phyloP scores from a whole-genome alignment of 805 yeast genomes.

The Suhomyces prunicola region DNA sequence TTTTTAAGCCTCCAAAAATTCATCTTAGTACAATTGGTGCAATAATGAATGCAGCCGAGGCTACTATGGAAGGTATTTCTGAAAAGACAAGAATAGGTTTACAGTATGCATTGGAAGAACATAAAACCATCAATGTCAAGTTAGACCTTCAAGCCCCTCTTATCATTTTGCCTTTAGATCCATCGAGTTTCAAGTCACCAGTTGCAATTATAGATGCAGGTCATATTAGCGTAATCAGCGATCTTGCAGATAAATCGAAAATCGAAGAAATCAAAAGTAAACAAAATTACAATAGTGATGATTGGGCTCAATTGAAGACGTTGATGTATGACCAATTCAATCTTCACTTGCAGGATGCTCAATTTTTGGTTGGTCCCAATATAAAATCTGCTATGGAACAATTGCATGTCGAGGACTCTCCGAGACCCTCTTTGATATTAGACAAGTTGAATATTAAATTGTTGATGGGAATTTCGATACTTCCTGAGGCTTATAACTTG shows the following conservation, averaged over 20 bases:
- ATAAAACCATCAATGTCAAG: constrained; percentile 80
- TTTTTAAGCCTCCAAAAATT: constrained; percentile 83
- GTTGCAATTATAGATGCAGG: constrained; percentile 95
- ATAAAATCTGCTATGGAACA: constrained; percentile 76
- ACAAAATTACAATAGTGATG: constrained; percentile 54
- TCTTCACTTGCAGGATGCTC: constrained; percentile 77
- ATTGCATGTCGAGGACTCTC: constrained; percentile 44
- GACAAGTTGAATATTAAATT: constrained; percentile 75
- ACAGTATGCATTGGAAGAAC: constrained; percentile 92
- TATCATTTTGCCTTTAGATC: constrained; percentile 80
- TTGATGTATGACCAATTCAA: constrained; percentile 89
- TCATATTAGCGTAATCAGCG: constrained; percentile 80
- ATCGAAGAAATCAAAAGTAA: constrained; percentile 68
- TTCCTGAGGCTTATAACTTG: constrained; percentile 73
- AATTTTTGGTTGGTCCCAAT: constrained; percentile 79
- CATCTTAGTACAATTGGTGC: constrained; percentile 88
- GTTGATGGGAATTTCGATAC: constrained; percentile 74
- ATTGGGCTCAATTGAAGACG: constrained; percentile 71
- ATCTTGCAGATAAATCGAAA: constrained; percentile 67
- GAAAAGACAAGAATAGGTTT: constrained; percentile 87
- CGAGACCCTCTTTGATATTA: constrained; percentile 58
- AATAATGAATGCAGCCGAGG: constrained; percentile 90
- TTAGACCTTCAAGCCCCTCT: constrained; percentile 93
- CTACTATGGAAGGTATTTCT: constrained; percentile 87
- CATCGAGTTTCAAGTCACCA: constrained; percentile 75